Conservation (phyloP, 306 rosid species). For the Cicer arietinum region DNA sequence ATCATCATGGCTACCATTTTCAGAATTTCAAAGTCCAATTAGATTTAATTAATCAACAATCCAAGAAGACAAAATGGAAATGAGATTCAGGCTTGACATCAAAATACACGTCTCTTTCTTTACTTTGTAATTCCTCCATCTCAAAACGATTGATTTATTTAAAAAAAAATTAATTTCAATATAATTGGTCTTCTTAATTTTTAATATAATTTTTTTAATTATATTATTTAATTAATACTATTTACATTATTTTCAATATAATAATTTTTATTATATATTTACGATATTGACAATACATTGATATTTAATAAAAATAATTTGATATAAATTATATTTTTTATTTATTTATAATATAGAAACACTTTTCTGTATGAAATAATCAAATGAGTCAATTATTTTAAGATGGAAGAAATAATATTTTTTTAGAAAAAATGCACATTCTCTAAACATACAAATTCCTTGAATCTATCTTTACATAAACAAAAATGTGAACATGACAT, state of each 20-base stretch:
- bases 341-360: too few species aligned
- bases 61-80: slow-evolving; percentile 41
- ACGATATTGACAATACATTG: fast-evolving
- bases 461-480: slow-evolving; percentile 27
- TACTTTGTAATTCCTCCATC: background rate
- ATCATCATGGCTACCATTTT: slow-evolving; percentile 50
- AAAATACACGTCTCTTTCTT: slow-evolving; percentile 36
- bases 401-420: background rate
- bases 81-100: slow-evolving; percentile 1
- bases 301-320: too few species aligned
- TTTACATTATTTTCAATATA: too few species aligned
- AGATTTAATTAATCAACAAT: slow-evolving; percentile 15
- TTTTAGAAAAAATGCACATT: slow-evolving; percentile 22
- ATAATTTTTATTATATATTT: too few species aligned
- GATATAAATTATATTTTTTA: too few species aligned
- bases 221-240: too few species aligned
- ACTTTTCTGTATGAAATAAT: too few species aligned
- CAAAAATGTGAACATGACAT: slow-evolving; percentile 40
- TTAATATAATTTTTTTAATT: too few species aligned
- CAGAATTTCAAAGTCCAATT: slow-evolving; percentile 47
- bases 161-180: too few species aligned
- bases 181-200: too few species aligned
- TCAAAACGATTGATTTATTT: too few species aligned
- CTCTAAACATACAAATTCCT: slow-evolving; percentile 30
- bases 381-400: too few species aligned